Evolutionary conservation across 2,329 filamentous ascomycete genomes (phyloP).

Genomic region (Botrytis pseudocinerea): DNA sequence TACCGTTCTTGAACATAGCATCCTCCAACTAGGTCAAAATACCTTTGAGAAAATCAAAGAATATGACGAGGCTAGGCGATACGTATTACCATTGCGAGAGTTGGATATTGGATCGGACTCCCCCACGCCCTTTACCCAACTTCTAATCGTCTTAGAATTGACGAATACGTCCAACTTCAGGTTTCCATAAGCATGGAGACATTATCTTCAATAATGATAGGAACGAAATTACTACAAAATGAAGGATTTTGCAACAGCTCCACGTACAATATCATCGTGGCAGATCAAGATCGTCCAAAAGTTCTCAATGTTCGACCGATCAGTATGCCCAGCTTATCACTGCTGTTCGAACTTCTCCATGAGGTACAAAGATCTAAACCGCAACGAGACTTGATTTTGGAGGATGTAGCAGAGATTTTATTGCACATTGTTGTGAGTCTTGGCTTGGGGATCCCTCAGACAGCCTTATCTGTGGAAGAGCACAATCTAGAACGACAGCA

Average conservation of each 20-base stretch:
- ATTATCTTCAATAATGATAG: not conserved
- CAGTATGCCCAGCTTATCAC: not conserved
- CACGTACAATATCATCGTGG: not conserved
- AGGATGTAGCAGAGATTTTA: not conserved
- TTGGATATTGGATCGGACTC: accelerated
- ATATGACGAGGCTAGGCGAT: not conserved
- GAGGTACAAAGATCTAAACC: not conserved
- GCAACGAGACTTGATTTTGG: not conserved
- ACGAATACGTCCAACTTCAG: not conserved
- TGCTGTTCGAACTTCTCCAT: not conserved
- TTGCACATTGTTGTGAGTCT: not conserved
- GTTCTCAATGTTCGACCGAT: not conserved
- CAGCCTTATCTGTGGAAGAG: accelerated
- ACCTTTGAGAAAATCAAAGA: not conserved
- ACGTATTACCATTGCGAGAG: not conserved
- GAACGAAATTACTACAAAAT: not conserved
- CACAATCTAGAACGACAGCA: not conserved
- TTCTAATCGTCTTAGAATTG: not conserved
- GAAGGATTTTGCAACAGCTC: conserved; percentile 2
- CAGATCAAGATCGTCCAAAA: not conserved
- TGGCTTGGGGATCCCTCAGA: not conserved
- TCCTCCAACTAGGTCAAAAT: not conserved
- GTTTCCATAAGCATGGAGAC: not conserved
- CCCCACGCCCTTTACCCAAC: not conserved
- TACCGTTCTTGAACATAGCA: not conserved